Conservation (phyloP, 768 basidiomycete genomes). For the Russula emetica region DNA sequence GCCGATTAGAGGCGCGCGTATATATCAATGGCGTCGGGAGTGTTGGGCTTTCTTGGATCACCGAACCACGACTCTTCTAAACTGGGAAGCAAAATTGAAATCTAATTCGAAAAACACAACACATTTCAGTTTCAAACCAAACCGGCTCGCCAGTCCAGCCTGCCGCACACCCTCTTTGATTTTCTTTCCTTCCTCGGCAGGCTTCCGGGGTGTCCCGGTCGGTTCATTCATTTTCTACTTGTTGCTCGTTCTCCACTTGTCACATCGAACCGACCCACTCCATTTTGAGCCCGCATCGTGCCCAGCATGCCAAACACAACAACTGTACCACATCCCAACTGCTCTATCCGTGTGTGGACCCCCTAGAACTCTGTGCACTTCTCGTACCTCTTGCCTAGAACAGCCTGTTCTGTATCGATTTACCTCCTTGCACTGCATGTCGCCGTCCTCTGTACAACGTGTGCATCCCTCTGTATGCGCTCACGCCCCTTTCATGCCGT, state of each 20-base stretch:
- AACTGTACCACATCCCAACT: slow-evolving; percentile 17
- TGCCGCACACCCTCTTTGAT: not conserved
- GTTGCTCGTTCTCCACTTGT: not conserved
- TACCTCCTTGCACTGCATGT: slow-evolving; percentile 20
- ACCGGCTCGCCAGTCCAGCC: slow-evolving; percentile 14
- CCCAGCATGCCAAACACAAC: not conserved
- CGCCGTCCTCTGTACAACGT: not conserved
- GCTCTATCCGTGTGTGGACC: slow-evolving; percentile 17
- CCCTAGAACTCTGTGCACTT: slow-evolving; percentile 13
- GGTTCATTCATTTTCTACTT: slow-evolving; percentile 11
- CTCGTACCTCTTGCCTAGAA: slow-evolving; percentile 16
- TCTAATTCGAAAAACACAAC: not conserved
- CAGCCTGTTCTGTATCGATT: slow-evolving; percentile 18
- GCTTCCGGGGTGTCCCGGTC: slow-evolving; percentile 16
- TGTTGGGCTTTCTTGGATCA: slow-evolving; percentile 27
- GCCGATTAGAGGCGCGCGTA: slow-evolving; percentile 28
- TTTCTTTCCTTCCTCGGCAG: slow-evolving; percentile 19
- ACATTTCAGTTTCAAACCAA: slow-evolving; percentile 9
- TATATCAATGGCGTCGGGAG: slow-evolving; percentile 26
- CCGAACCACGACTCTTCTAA: slow-evolving; percentile 24
- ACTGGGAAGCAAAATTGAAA: not conserved
- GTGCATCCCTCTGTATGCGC: slow-evolving; percentile 1
- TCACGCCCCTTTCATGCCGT: slow-evolving; percentile 20
- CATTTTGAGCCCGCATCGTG: slow-evolving; percentile 14
- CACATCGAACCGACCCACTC: slow-evolving; percentile 16